Conservation (phyloP, 2,329 filamentous ascomycete genomes). For the Chaetomium globosum region DNA sequence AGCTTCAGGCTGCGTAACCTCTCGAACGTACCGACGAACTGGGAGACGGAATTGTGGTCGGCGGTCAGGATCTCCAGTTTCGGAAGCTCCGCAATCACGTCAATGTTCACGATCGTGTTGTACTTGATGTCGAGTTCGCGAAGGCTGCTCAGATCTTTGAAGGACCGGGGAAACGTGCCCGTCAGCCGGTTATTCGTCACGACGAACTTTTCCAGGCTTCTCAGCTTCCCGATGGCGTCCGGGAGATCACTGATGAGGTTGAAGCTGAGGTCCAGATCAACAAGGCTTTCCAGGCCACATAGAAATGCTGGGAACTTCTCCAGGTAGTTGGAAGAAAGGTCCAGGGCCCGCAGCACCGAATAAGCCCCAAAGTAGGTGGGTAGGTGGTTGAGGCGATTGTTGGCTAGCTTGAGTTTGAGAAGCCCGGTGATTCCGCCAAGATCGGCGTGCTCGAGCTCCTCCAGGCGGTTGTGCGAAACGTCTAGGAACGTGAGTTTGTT, state of each 20-base stretch:
- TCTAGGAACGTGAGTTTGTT: slow-evolving; percentile 84
- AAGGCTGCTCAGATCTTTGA: slow-evolving; percentile 73
- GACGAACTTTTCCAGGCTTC: slow-evolving; percentile 82
- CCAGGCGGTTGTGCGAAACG: slow-evolving; percentile 89
- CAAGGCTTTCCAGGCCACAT: slow-evolving; percentile 76
- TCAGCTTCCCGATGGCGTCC: slow-evolving; percentile 74
- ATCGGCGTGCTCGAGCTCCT: slow-evolving; percentile 82
- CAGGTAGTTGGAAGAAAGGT: slow-evolving; percentile 91
- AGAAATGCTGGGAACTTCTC: slow-evolving; percentile 83
- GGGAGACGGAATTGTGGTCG: slow-evolving; percentile 89
- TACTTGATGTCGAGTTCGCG: slow-evolving; percentile 94
- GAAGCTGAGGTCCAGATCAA: slow-evolving; percentile 96
- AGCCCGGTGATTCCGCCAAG: slow-evolving; percentile 74
- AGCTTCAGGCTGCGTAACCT: slow-evolving; percentile 81
- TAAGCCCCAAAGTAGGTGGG: slow-evolving; percentile 84
- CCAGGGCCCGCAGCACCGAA: slow-evolving; percentile 76
- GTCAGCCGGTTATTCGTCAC: slow-evolving; percentile 92
- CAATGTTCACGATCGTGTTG: slow-evolving; percentile 85
- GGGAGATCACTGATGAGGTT: slow-evolving; percentile 82
- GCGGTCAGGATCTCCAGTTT: slow-evolving; percentile 85
- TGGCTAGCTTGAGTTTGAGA: slow-evolving; percentile 87
- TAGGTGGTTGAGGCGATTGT: slow-evolving; percentile 80
- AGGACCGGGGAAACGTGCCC: slow-evolving; percentile 71
- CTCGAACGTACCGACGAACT: slow-evolving; percentile 86
- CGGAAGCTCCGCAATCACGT: slow-evolving; percentile 80